phyloP scores from a whole-genome alignment of 2,329 filamentous ascomycete genomes.

The Neurospora sp. region DNA sequence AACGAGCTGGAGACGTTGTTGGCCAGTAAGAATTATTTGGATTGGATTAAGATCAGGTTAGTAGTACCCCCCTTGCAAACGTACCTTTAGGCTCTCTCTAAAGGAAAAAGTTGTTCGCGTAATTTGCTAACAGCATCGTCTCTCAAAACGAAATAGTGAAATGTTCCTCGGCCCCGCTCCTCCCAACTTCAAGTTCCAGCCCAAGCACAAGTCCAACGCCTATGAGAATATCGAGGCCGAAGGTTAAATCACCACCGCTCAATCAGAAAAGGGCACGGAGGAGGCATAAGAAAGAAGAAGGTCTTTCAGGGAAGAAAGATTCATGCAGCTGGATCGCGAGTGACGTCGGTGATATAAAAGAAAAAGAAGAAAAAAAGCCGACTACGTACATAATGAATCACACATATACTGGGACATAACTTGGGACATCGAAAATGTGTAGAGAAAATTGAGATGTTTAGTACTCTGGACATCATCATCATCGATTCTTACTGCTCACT shows the following conservation, averaged over 20 bases:
- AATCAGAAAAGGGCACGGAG: background rate
- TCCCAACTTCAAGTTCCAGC: constrained; percentile 84
- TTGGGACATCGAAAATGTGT: background rate
- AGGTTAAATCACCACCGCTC: constrained; percentile 8
- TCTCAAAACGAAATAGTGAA: constrained; percentile 48
- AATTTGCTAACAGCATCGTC: constrained; percentile 5
- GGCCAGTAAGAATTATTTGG: constrained; percentile 81
- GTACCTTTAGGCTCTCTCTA: background rate
- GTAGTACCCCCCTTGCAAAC: constrained; percentile 21
- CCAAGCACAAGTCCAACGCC: constrained; percentile 93
- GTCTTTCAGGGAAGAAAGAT: background rate
- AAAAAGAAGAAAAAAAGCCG: background rate
- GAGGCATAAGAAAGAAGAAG: background rate
- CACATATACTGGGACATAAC: background rate
- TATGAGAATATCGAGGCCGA: constrained; percentile 62
- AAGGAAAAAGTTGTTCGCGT: constrained; percentile 2
- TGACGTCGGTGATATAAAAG: background rate
- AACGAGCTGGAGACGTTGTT: constrained; percentile 92
- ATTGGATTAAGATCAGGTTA: constrained; percentile 98
- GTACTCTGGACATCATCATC: background rate
- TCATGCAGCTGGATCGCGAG: background rate
- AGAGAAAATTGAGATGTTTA: background rate
- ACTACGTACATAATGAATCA: background rate
- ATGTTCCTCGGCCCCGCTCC: constrained; percentile 95
- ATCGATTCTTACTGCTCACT: background rate